phyloP scores from a whole-genome alignment of 139 green algal species.

The Eudorina sp. region DNA sequence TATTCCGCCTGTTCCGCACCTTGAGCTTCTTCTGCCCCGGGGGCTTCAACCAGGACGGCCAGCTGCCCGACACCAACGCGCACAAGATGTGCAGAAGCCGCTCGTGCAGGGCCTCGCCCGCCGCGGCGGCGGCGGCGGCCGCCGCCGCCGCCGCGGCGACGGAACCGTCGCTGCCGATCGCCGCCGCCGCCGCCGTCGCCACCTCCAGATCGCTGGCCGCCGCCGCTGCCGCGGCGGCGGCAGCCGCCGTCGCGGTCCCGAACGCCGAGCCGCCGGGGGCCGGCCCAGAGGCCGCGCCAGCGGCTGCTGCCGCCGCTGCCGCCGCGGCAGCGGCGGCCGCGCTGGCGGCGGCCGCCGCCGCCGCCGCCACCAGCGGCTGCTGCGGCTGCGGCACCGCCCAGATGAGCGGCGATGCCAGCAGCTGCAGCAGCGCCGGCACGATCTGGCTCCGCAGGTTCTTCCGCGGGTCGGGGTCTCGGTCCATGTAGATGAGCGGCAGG shows the following conservation, averaged over 20 bases:
- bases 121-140: conserved; percentile 42
- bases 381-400: background rate
- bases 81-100: conserved; percentile 67
- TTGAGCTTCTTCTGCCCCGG: conserved; percentile 48
- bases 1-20: no score
- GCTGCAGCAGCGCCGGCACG: conserved; percentile 33
- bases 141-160: conserved; percentile 21
- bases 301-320: background rate
- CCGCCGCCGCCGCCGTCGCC: background rate
- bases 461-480: conserved; percentile 27
- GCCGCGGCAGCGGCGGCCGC: background rate
- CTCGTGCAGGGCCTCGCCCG: conserved; percentile 62
- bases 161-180: background rate
- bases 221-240: background rate
- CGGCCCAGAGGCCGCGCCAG: background rate
- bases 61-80: conserved; percentile 60
- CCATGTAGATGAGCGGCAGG: conserved; percentile 51
- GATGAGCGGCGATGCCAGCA: conserved; percentile 29
- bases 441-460: conserved; percentile 40
- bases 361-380: background rate
- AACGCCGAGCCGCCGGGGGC: background rate
- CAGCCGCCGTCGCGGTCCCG: background rate
- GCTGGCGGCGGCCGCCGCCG: background rate
- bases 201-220: background rate
- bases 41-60: conserved; percentile 69